Evolutionary conservation across 2,329 filamentous ascomycete species (phyloP).

Genomic region (Aspergillus pseudoviridinutans): DNA sequence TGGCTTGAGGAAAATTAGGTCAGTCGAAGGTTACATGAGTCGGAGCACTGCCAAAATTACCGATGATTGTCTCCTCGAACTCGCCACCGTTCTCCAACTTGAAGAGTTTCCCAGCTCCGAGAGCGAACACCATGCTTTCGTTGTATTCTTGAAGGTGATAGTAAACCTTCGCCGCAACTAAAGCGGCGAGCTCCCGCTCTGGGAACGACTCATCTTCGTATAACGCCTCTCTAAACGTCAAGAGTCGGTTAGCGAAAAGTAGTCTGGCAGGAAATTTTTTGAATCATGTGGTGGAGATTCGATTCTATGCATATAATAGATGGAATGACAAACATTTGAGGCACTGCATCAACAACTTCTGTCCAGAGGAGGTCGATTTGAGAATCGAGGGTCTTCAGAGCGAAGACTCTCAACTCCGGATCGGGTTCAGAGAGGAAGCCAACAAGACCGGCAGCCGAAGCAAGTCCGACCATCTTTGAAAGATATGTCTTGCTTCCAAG

Average conservation of each 20-base stretch:
- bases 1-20: constrained; percentile 49
- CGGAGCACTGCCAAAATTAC: constrained; percentile 36
- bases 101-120: constrained; percentile 92
- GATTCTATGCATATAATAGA: not conserved
- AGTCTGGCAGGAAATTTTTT: not conserved
- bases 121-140: constrained; percentile 97
- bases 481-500: constrained; percentile 10
- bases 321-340: constrained; percentile 71
- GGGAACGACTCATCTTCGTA: constrained; percentile 96
- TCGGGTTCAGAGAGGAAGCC: constrained; percentile 95
- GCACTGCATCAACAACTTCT: constrained; percentile 87
- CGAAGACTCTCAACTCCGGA: constrained; percentile 88
- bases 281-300: not conserved
- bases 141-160: constrained; percentile 99
- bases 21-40: not conserved
- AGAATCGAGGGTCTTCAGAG: constrained; percentile 89
- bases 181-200: constrained; percentile 86
- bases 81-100: constrained; percentile 86
- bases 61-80: constrained; percentile 98
- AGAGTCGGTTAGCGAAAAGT: constrained; percentile 10
- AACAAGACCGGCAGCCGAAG: constrained; percentile 89
- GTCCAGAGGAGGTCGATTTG: constrained; percentile 98
- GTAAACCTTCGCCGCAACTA: constrained; percentile 96
- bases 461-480: constrained; percentile 77
- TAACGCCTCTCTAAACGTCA: constrained; percentile 71